phyloP scores from a whole-genome alignment of 2,329 filamentous ascomycete species.

The Cryphonectria carpinicola region DNA sequence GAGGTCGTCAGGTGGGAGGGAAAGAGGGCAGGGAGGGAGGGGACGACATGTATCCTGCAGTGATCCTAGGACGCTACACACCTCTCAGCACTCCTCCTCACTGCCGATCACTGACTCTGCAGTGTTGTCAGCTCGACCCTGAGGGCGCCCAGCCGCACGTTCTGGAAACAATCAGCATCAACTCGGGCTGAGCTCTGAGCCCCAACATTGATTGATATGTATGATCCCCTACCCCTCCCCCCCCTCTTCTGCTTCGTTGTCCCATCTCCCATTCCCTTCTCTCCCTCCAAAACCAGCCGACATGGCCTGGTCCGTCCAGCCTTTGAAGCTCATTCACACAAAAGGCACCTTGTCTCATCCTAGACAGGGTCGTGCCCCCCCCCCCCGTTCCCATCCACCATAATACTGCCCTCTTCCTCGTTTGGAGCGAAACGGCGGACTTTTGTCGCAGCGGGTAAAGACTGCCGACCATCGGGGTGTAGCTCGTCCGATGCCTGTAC shows the following conservation, averaged over 20 bases:
- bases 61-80: background rate
- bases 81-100: background rate
- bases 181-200: background rate
- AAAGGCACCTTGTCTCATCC: background rate
- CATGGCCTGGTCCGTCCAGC: background rate
- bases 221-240: background rate
- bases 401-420: background rate
- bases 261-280: too few species aligned
- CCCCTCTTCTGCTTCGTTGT: too few species aligned
- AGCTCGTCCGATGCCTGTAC: background rate
- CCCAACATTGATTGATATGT: background rate
- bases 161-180: constrained; percentile 5
- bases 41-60: constrained; percentile 3
- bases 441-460: constrained; percentile 1
- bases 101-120: constrained; percentile 1
- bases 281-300: background rate
- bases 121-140: constrained; percentile 11
- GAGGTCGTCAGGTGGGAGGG: background rate
- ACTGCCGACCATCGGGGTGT: constrained; percentile 4
- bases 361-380: background rate
- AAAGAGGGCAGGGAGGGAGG: background rate
- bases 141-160: constrained; percentile 13
- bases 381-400: background rate
- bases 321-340: background rate
- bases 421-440: constrained; percentile 4